phyloP scores from a whole-genome alignment of 2,329 filamentous ascomycete genomes.

The Metarhizium album region DNA sequence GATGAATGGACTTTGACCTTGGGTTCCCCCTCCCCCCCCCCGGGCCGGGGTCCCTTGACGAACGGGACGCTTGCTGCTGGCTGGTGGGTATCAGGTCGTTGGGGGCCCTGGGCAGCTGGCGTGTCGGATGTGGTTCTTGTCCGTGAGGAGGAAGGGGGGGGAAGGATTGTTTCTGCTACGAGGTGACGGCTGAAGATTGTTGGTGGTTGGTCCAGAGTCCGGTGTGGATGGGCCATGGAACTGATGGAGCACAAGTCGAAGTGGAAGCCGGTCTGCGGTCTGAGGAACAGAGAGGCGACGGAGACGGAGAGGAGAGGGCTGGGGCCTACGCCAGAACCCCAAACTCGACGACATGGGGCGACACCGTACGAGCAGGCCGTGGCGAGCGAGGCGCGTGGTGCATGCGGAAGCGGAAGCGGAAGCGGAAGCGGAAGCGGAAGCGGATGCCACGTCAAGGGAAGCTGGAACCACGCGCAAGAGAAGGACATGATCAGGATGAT shows the following conservation, averaged over 20 bases:
- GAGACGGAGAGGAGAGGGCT: not conserved
- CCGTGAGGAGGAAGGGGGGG: too few species aligned
- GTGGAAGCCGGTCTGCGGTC: too few species aligned
- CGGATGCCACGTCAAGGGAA: not conserved
- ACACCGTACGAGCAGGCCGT: not conserved
- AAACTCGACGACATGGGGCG: not conserved
- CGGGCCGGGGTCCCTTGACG: not conserved
- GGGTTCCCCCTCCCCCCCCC: too few species aligned
- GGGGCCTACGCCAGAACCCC: not conserved
- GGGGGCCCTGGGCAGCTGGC: too few species aligned
- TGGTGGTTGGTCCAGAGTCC: not conserved
- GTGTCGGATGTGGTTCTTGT: not conserved
- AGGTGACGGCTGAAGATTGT: not conserved
- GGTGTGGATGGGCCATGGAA: not conserved
- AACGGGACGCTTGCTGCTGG: not conserved
- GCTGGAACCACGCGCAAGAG: too few species aligned
- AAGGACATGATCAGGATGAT: too few species aligned
- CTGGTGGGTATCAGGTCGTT: too few species aligned
- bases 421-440: not conserved
- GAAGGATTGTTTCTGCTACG: not conserved
- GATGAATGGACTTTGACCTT: not conserved
- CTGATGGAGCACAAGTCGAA: too few species aligned
- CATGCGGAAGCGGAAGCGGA: not conserved
- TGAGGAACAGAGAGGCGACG: not conserved
- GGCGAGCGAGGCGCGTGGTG: not conserved